These are phyloP conservation scores for Boletellus ananiceps DNA, from an alignment of 768 basidiomycete species.

Conservation along the genomic window DNA sequence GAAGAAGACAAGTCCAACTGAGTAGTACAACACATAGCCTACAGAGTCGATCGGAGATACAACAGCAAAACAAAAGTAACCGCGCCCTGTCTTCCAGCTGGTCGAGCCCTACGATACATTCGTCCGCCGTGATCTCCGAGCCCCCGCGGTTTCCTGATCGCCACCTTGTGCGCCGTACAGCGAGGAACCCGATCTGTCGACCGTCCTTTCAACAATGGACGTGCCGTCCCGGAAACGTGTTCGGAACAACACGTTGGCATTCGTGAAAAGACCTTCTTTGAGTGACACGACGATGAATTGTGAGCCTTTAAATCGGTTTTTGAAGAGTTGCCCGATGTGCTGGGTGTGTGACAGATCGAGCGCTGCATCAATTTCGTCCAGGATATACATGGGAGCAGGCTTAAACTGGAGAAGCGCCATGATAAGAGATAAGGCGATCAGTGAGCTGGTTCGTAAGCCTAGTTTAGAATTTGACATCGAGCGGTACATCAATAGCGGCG, in stretches of 20 bases:
- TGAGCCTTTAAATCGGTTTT: constrained; percentile 92
- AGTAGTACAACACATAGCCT: constrained; percentile 9
- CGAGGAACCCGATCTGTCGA: constrained; percentile 53
- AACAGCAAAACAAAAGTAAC: background rate
- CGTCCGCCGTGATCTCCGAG: constrained; percentile 20
- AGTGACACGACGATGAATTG: constrained; percentile 98
- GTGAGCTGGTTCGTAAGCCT: constrained; percentile 54
- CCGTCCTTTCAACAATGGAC: constrained; percentile 80
- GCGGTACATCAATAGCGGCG: constrained; percentile 18
- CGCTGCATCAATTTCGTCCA: constrained; percentile 98
- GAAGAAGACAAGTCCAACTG: too few relatives aligned
- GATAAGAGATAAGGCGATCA: constrained; percentile 96
- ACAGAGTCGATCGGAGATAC: constrained; percentile 7
- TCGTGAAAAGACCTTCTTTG: constrained; percentile 96
- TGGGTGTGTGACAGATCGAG: constrained; percentile 95
- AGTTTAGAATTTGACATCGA: background rate
- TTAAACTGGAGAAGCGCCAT: constrained; percentile 99
- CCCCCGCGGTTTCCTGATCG: constrained; percentile 8
- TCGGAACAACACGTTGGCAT: constrained; percentile 93
- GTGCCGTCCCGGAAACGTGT: constrained; percentile 94
- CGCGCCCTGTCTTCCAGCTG: background rate
- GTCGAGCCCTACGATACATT: background rate
- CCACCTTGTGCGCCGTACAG: constrained; percentile 27
- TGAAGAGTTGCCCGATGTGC: constrained; percentile 97
- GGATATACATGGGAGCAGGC: constrained; percentile 98